A percentile compares a stretch with the other conserved stretches of the same genome.
Evolutionary conservation across 1,139 yeast genomes (phyloP).

Genomic region (Suhomyces choctaworum): DNA sequence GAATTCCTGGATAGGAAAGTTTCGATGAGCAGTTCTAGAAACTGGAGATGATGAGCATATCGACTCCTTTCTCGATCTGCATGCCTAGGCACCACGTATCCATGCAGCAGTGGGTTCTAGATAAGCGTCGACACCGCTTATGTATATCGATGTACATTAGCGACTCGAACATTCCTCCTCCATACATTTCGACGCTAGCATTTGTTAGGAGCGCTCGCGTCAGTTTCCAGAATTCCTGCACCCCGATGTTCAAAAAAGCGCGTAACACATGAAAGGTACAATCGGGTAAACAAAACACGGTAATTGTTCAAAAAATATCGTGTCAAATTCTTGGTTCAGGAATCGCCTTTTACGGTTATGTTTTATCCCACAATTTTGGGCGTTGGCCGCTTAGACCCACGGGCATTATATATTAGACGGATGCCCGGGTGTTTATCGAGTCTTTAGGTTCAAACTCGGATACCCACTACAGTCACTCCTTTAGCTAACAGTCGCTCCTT

Average conservation of each 20-base stretch:
- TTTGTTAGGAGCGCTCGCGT: neutral
- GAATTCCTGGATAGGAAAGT: too few species aligned
- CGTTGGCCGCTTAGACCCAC: neutral
- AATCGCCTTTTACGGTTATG: neutral
- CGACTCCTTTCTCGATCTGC: too few species aligned
- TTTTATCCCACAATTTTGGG: constrained; percentile 4
- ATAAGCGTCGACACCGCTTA: too few species aligned
- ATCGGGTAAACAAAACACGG: constrained; percentile 3
- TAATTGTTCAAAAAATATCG: constrained; percentile 2
- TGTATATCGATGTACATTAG: neutral
- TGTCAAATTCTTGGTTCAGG: constrained; percentile 1
- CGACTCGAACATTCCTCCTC: neutral
- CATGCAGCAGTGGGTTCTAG: neutral
- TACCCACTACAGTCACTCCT: constrained; percentile 11
- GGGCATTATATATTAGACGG: neutral
- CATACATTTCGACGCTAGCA: neutral
- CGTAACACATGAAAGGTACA: neutral
- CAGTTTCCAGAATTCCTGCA: neutral
- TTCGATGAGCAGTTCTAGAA: too few species aligned
- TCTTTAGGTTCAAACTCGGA: too few species aligned
- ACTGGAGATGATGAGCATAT: too few species aligned
- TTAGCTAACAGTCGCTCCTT: constrained; percentile 6
- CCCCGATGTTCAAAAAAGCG: neutral
- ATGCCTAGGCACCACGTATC: too few species aligned
- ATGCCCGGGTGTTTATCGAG: neutral